Base-by-base conservation (phyloP, 768 basidiomycete genomes). In the Calvatia gigantea region DNA sequence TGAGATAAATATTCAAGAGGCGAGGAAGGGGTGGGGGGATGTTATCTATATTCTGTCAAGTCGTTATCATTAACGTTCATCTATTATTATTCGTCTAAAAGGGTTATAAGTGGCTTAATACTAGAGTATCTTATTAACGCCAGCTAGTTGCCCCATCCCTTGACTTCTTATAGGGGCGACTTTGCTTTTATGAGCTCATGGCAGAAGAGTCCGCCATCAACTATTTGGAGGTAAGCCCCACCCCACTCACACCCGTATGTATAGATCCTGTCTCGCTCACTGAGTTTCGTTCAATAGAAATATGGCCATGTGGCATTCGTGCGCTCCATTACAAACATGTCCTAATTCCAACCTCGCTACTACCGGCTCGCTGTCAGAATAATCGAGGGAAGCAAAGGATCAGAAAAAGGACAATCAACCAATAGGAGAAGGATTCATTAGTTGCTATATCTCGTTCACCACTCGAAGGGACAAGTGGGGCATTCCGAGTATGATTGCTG, bases 111-210 rank as follows among this genome's bases (percentile, higher is more conserved):
- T n/a, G n/a, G n/a, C n/a, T n/a, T n/a, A n/a, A n/a, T n/a, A n/a
- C n/a, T n/a, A n/a, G n/a, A n/a, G n/a, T n/a, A n/a, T n/a, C n/a
- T 33, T 28, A 23, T 55, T 33, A 50, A 45, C 29, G 48, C 52
- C 28, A 33, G 42, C 19, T 53, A 33, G 39, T 50, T 41, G 4
- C 5, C 44, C 29, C 27, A 48, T 51, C 50, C 31, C 41, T 60
- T 15, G 60, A 50, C n/a, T 39, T 28, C 19, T 38, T n/a, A 28
- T 39, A 92, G 79, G 96, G 96, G 2, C 87, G 92, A 33, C 71
- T 97, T 19, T 96, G 94, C 65, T 97, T 99, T 54, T 98, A 97
- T 71, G 96, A 98, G 69, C 81, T 98, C 46, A 97, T 99, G 95
- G 89, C 94, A 1, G 96, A 99, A 69, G 94, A 96, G 67, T 89